These are phyloP conservation scores for Massariosphaeria phaeospora DNA, from an alignment of 495 filamentous ascomycete genomes.

Conservation along the genomic window DNA sequence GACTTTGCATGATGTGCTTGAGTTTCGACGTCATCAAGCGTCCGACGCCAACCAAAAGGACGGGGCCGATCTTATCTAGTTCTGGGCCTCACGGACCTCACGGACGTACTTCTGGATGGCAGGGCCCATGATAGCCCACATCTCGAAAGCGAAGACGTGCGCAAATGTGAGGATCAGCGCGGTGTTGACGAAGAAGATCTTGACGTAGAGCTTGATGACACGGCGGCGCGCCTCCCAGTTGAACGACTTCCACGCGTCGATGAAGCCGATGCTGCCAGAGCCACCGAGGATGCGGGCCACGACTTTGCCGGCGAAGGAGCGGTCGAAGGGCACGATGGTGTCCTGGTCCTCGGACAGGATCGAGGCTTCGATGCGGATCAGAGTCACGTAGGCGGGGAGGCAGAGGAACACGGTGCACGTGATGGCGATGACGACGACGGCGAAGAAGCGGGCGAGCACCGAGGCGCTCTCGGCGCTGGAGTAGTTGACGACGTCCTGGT, in stretches of 20 bases:
- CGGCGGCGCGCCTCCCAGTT: constrained; percentile 59
- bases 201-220: constrained; percentile 62
- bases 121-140: constrained; percentile 25
- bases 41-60: no score
- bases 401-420: constrained; percentile 47
- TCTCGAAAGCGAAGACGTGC: constrained; percentile 12
- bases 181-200: constrained; percentile 54
- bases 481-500: constrained; percentile 30
- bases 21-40: constrained; percentile 18
- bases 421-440: constrained; percentile 39
- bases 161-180: constrained; percentile 41
- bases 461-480: constrained; percentile 23
- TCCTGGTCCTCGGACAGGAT: constrained; percentile 65
- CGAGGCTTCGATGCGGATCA: constrained; percentile 66
- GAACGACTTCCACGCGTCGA: constrained; percentile 69
- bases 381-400: constrained; percentile 58
- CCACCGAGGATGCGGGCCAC: constrained; percentile 57
- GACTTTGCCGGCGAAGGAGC: constrained; percentile 52
- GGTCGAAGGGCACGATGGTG: constrained; percentile 72
- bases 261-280: constrained; percentile 59
- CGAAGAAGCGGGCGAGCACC: constrained; percentile 23
- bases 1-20: no score
- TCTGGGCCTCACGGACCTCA: no score
- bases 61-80: no score
- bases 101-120: constrained; percentile 9